Evolutionary conservation across 2,329 filamentous ascomycete genomes (phyloP).

Genomic region (Pestalotiopsis sp.): DNA sequence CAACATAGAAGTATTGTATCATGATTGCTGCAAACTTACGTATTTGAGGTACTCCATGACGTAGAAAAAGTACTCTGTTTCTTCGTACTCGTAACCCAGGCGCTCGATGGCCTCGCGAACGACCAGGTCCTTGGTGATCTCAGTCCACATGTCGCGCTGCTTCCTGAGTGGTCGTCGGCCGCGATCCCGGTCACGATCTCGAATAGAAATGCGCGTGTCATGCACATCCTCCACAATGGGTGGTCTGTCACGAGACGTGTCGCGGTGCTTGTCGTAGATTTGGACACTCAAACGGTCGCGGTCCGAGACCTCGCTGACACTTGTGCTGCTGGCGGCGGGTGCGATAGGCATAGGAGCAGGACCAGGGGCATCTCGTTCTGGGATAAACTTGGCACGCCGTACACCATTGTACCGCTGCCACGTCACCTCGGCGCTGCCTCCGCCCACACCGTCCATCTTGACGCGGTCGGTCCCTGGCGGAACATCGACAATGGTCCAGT

Average conservation of each 20-base stretch:
- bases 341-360: not conserved
- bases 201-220: constrained; percentile 49
- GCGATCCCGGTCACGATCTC: constrained; percentile 37
- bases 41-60: constrained; percentile 88
- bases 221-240: constrained; percentile 56
- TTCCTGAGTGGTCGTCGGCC: constrained; percentile 37
- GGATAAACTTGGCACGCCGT: constrained; percentile 72
- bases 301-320: constrained; percentile 21
- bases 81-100: constrained; percentile 85
- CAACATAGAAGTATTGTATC: no score
- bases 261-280: constrained; percentile 41
- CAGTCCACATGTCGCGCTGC: constrained; percentile 83
- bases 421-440: constrained; percentile 73
- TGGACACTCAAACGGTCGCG: constrained; percentile 46
- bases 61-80: constrained; percentile 88
- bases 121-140: constrained; percentile 93
- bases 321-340: constrained; percentile 26
- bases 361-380: constrained; percentile 57
- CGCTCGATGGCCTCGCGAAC: constrained; percentile 83
- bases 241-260: constrained; percentile 37
- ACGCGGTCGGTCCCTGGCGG: constrained; percentile 82
- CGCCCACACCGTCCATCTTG: constrained; percentile 79
- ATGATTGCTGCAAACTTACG: constrained; percentile 57
- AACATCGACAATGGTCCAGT: constrained; percentile 83
- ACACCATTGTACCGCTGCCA: constrained; percentile 83